Conservation (phyloP, 2,329 filamentous ascomycete species). For the Ophiocordyceps australis region DNA sequence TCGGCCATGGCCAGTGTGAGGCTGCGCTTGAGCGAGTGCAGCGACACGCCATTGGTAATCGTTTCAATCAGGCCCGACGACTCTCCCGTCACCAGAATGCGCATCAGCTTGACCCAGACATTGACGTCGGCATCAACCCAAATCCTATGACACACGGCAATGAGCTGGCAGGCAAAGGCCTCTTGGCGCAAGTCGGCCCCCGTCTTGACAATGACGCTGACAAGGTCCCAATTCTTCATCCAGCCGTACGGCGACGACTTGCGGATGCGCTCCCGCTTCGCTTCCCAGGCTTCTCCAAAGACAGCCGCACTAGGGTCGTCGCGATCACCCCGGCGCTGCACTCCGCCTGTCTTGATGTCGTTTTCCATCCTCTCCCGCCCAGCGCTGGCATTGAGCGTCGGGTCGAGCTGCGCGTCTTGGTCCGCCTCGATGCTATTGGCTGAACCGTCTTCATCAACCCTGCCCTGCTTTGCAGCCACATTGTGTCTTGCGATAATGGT, state of each 20-base stretch:
- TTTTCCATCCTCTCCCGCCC: conserved; percentile 78
- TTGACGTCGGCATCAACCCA: conserved; percentile 57
- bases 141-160: conserved; percentile 64
- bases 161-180: conserved; percentile 74
- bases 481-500: conserved; percentile 62
- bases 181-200: conserved; percentile 70
- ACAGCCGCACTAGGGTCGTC: conserved; percentile 75
- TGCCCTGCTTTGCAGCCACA: no score
- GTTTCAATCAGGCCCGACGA: conserved; percentile 74
- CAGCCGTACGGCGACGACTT: conserved; percentile 72
- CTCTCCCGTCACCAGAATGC: conserved; percentile 71
- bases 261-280: conserved; percentile 69
- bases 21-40: conserved; percentile 70
- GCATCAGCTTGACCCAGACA: conserved; percentile 83
- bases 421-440: conserved; percentile 32
- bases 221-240: conserved; percentile 80
- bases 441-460: no score
- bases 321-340: conserved; percentile 63
- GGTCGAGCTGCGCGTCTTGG: conserved; percentile 30
- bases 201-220: conserved; percentile 79
- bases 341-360: conserved; percentile 70
- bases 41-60: conserved; percentile 74
- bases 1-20: conserved; percentile 61
- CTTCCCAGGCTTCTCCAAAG: conserved; percentile 73
- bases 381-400: conserved; percentile 46